These are phyloP conservation scores for Flaveria ramosissima DNA, from an alignment of 129 eudicot genomes.

Conservation along the genomic window DNA sequence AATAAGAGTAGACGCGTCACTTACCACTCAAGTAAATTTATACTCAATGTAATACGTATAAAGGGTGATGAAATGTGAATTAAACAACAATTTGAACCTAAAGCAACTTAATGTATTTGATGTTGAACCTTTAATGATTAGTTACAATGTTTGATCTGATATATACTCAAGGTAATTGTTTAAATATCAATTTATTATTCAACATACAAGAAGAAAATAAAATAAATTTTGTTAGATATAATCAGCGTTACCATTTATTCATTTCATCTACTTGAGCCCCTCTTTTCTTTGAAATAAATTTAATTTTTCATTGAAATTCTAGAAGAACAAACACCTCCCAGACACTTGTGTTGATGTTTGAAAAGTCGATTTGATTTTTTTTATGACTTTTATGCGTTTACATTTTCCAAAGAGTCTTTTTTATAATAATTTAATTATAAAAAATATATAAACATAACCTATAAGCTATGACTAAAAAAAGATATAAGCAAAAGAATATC, in stretches of 20 bases:
- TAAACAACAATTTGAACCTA: no score
- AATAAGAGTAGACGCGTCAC: no score
- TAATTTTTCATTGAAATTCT: constrained; percentile 13
- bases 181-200: not conserved
- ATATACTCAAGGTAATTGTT: not conserved
- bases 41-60: no score
- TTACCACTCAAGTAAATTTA: no score
- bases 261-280: not conserved
- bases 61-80: no score
- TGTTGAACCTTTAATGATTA: no score
- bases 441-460: no score
- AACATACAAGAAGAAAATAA: not conserved
- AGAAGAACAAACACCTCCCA: not conserved
- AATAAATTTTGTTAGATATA: not conserved
- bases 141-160: not conserved
- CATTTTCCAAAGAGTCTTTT: not conserved
- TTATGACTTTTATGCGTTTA: not conserved
- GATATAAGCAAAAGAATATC: no score
- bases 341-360: not conserved
- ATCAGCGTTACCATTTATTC: not conserved
- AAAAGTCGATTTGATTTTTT: not conserved
- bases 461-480: no score
- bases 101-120: not conserved
- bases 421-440: not conserved
- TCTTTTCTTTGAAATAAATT: not conserved